These are phyloP conservation scores for Candida lessepsii DNA, from an alignment of 805 yeast genomes.

Conservation along the genomic window DNA sequence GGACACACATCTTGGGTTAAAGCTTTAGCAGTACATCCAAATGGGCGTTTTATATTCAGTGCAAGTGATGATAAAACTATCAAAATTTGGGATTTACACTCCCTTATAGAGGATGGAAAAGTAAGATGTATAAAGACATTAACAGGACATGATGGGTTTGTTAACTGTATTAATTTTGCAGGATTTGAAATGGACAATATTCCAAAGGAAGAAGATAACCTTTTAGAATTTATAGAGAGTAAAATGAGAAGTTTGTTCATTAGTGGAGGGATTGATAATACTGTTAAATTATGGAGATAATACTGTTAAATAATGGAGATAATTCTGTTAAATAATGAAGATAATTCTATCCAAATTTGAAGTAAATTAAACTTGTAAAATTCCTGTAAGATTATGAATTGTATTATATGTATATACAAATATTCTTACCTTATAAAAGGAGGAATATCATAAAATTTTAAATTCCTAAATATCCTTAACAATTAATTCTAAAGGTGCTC, in stretches of 20 bases:
- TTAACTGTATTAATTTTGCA: constrained; percentile 61
- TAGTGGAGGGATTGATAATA: constrained; percentile 62
- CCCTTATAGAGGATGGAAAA: constrained; percentile 36
- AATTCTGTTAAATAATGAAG: too few species aligned
- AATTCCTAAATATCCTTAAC: constrained; percentile 19
- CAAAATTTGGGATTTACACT: constrained; percentile 70
- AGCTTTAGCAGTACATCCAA: constrained; percentile 68
- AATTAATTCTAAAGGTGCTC: constrained; percentile 59
- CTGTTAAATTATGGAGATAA: constrained; percentile 53
- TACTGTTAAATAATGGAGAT: too few species aligned
- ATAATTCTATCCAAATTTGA: too few species aligned
- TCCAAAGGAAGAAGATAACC: constrained; percentile 24
- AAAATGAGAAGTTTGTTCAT: constrained; percentile 62
- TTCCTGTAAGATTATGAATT: too few species aligned
- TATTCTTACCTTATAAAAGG: too few species aligned
- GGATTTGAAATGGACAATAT: constrained; percentile 25
- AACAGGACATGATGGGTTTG: constrained; percentile 71
- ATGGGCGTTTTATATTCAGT: constrained; percentile 65
- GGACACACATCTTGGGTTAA: constrained; percentile 92
- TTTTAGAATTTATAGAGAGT: constrained; percentile 33
- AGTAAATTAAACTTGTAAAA: too few species aligned
- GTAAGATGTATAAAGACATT: constrained; percentile 50
- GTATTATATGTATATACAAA: constrained; percentile 2
- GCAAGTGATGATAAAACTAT: constrained; percentile 79
- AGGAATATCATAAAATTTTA: too few species aligned